Conservation (phyloP, 1,139 yeast genomes). For the Yueomyces sp. region DNA sequence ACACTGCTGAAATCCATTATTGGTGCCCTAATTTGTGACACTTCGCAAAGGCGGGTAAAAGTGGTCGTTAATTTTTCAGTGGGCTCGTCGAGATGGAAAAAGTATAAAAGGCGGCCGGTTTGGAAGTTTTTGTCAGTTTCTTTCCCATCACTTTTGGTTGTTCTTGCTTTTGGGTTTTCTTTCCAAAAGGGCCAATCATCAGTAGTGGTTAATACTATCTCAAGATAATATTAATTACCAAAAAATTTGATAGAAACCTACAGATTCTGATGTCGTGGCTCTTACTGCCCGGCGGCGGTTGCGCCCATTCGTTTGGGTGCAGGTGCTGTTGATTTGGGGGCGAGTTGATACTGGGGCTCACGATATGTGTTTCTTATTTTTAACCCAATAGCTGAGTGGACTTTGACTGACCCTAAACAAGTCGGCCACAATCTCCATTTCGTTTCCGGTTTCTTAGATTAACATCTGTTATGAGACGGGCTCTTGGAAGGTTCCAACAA, state of each 20-base stretch:
- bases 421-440: constrained; percentile 51
- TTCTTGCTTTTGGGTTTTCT: background rate
- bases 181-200: constrained; percentile 22
- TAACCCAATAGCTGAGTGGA: constrained; percentile 28
- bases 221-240: constrained; percentile 29
- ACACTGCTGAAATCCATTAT: too few relatives aligned
- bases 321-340: constrained; percentile 1
- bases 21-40: too few relatives aligned
- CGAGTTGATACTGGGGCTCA: constrained; percentile 25
- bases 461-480: constrained; percentile 24
- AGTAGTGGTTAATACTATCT: constrained; percentile 31
- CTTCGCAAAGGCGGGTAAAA: too few relatives aligned
- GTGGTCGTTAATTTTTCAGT: background rate
- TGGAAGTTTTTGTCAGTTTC: background rate
- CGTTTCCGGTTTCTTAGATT: constrained; percentile 71
- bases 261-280: constrained; percentile 22
- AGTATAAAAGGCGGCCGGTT: constrained; percentile 1
- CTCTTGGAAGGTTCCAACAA: constrained; percentile 1
- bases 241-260: constrained; percentile 38
- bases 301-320: constrained; percentile 1
- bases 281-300: constrained; percentile 9
- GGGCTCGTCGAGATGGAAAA: background rate
- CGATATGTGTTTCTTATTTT: constrained; percentile 16
- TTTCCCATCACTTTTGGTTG: constrained; percentile 3
- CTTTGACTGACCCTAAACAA: constrained; percentile 27